Evolutionary conservation across 192 early-diverging fungal species (phyloP), one percentile per base, ranked within the genome.

Genomic region (Coemansia umbellata): DNA sequence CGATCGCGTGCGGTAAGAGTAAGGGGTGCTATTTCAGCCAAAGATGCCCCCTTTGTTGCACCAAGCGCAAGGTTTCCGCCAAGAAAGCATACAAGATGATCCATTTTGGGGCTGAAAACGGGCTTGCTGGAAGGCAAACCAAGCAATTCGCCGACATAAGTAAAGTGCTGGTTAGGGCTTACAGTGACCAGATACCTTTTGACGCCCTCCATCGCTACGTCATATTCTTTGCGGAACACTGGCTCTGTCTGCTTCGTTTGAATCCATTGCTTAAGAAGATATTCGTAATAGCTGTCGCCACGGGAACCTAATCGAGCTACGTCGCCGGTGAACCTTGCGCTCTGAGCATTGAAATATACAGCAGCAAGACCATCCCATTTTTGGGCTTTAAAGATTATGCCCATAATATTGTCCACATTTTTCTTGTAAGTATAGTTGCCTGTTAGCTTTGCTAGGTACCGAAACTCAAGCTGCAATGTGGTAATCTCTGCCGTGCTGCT

Each of bases 201-300:
- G 30, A 76, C 61, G 10, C 66, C 73, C 21, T 64, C 66, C 57
- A 76, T 69, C 3, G 73, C 73, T 18, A 74, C 55, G 49, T 84
- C 83, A 52, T 87, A 94, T 72, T 89, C 85, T 2, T 71, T 54
- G 35, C 81, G 85, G 50, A 86, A 88, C 15, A 66, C 40, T 15
- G 67, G 47, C 58, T 93, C 87, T 9, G 78, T 81, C 36, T 83
- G 70, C 27, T 80, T 66, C 0, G 91, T 92, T 49, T 88, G 87
- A n/a, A 95, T 65, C 53, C 85, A 92, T 66, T 94, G 91, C 61
- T 97, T 97, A 15, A 87, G 83, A 37, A 95, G 74, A 56, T 97
- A 97, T 74, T 97, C 91, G 70, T 97, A 97, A 58, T 95, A 97
- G 47, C 88, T 91, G 50, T 97, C 95, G 18, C 91, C 92, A 15